Percentiles rank a stretch among this genome's conserved stretches.
Evolutionary conservation across 257 asterid species (phyloP).

Genomic region (Solanum piurae): DNA sequence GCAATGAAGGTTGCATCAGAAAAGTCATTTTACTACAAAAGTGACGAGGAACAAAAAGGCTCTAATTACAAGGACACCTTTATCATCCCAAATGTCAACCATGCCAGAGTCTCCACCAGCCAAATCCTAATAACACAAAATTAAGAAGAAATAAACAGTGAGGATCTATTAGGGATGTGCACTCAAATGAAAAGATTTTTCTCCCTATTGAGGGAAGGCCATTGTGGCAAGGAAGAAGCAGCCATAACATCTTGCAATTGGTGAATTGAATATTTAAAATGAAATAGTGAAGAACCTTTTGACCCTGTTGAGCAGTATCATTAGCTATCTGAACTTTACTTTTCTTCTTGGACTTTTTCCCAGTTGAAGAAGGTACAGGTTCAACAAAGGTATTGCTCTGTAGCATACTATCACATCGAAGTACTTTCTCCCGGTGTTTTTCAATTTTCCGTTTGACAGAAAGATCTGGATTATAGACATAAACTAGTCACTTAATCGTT

Average conservation of each 20-base stretch:
- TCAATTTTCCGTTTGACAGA: slow-evolving; percentile 79
- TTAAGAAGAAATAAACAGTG: not conserved
- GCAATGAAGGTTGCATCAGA: slow-evolving; percentile 5
- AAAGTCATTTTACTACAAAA: slow-evolving; percentile 1
- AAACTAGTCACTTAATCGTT: not conserved
- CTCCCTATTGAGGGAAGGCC: not conserved
- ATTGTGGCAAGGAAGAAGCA: not conserved
- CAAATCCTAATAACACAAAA: slow-evolving; percentile 27
- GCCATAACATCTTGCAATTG: not conserved
- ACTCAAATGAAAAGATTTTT: not conserved
- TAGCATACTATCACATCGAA: slow-evolving; percentile 62
- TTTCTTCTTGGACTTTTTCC: slow-evolving; percentile 46
- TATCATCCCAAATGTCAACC: slow-evolving; percentile 57
- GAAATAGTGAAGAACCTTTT: slow-evolving; percentile 28
- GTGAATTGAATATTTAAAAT: not conserved
- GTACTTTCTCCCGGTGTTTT: slow-evolving; percentile 62
- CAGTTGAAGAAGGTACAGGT: slow-evolving; percentile 60
- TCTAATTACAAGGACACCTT: slow-evolving; percentile 19
- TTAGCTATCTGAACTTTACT: slow-evolving; percentile 17
- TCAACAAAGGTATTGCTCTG: slow-evolving; percentile 67
- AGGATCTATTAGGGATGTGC: not conserved
- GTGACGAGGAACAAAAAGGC: not conserved
- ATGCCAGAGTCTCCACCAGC: slow-evolving; percentile 27
- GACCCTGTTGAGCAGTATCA: slow-evolving; percentile 13
- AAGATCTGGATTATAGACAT: slow-evolving; percentile 39